Evolutionary conservation across 192 early-diverging fungal species (phyloP).

Genomic region (Coemansia sp.): DNA sequence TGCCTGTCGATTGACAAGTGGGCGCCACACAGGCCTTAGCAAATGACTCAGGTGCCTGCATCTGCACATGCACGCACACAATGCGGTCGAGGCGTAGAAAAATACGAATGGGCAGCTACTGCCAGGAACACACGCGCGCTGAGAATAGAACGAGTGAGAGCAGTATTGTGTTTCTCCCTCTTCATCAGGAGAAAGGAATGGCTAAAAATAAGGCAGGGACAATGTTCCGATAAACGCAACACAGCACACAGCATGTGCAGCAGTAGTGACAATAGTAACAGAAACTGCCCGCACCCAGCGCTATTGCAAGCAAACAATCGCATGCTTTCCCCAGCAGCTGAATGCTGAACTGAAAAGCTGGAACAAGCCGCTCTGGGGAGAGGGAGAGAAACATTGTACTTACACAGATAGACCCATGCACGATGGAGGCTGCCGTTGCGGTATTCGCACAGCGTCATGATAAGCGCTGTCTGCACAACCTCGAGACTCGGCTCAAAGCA

Average conservation of each 20-base stretch:
- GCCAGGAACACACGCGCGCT: background rate
- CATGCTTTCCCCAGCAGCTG: background rate
- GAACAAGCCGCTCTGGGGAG: background rate
- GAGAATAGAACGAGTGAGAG: background rate
- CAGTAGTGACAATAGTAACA: conserved; percentile 14
- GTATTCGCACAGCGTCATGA: conserved; percentile 58
- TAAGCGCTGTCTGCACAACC: conserved; percentile 54
- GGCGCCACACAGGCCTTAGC: conserved; percentile 19
- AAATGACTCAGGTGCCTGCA: conserved; percentile 13
- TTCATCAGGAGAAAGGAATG: background rate
- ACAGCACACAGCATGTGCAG: conserved; percentile 1
- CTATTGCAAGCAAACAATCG: conserved; percentile 8
- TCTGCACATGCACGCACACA: conserved; percentile 8
- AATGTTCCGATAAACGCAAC: conserved; percentile 1
- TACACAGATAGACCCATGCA: conserved; percentile 57
- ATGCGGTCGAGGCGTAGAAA: conserved; percentile 5
- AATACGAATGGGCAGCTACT: background rate
- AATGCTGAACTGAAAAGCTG: background rate
- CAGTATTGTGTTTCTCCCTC: background rate
- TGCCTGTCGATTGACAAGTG: conserved; percentile 15
- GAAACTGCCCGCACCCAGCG: background rate
- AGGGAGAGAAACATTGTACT: conserved; percentile 12
- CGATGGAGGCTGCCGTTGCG: conserved; percentile 49
- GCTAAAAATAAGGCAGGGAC: conserved; percentile 6
- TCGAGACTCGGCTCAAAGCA: conserved; percentile 54